These are phyloP conservation scores for Melocanna baccifera DNA, from an alignment of 176 grass and related monocot species.

Conservation along the genomic window DNA sequence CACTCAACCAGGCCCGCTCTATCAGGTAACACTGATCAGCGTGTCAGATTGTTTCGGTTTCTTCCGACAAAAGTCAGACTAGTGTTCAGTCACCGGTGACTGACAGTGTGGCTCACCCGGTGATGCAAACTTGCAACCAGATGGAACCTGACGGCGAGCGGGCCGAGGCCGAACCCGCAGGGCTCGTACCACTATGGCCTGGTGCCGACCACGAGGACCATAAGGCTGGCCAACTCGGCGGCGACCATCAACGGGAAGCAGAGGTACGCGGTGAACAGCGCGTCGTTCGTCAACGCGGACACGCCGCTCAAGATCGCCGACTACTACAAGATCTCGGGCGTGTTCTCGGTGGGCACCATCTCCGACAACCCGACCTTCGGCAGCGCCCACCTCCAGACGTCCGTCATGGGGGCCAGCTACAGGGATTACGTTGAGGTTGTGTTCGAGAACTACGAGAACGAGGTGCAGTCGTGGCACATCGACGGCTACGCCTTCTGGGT, in stretches of 20 bases:
- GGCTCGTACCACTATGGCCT: slow-evolving; percentile 93
- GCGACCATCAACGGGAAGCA: slow-evolving; percentile 72
- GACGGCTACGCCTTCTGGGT: slow-evolving; percentile 91
- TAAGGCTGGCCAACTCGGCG: slow-evolving; percentile 76
- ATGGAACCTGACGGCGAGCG: slow-evolving; percentile 94
- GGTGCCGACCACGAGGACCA: slow-evolving; percentile 52
- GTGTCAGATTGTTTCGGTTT: not conserved
- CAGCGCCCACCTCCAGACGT: slow-evolving; percentile 56
- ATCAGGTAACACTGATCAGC: slow-evolving; percentile 46
- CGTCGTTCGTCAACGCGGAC: slow-evolving; percentile 59
- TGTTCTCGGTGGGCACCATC: slow-evolving; percentile 65
- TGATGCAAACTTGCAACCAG: slow-evolving; percentile 15
- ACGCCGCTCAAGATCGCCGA: slow-evolving; percentile 89
- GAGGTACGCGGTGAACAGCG: slow-evolving; percentile 80
- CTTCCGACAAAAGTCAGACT: not conserved
- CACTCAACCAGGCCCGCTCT: slow-evolving; percentile 83
- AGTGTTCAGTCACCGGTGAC: not conserved
- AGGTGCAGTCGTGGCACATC: slow-evolving; percentile 87
- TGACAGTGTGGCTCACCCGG: not conserved
- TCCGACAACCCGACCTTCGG: slow-evolving; percentile 43
- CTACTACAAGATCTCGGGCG: slow-evolving; percentile 82
- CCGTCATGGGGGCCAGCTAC: slow-evolving; percentile 71
- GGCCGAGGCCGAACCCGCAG: slow-evolving; percentile 84
- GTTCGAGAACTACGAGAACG: slow-evolving; percentile 77
- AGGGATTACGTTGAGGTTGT: slow-evolving; percentile 80